These are phyloP conservation scores for Dactylellina sp. DNA, from an alignment of 2,329 filamentous ascomycete genomes.

Conservation along the genomic window DNA sequence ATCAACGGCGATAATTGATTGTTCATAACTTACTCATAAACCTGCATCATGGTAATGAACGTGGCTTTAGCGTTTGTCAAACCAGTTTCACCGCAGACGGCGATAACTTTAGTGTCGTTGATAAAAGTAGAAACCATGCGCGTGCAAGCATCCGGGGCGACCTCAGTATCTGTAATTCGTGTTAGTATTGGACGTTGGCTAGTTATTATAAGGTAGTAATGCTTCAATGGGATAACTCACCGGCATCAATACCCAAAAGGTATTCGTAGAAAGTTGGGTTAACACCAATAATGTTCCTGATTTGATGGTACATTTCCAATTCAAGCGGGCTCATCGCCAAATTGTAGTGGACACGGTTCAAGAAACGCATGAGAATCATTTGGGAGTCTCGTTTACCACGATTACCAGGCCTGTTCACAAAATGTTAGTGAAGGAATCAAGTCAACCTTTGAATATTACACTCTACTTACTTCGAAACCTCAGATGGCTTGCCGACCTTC, in stretches of 20 bases:
- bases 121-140: conserved; percentile 93
- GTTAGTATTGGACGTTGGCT: conserved; percentile 21
- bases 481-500: conserved; percentile 90
- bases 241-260: conserved; percentile 91
- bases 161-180: conserved; percentile 78
- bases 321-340: conserved; percentile 94
- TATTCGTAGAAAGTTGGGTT: conserved; percentile 99
- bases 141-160: conserved; percentile 87
- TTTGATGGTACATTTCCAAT: conserved; percentile 98
- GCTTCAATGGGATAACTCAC: conserved; percentile 43
- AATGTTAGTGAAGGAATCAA: conserved; percentile 12
- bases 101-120: conserved; percentile 91
- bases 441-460: no score
- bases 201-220: background rate
- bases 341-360: conserved; percentile 99
- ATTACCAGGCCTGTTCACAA: conserved; percentile 76
- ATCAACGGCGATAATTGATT: background rate
- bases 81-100: conserved; percentile 92
- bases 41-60: conserved; percentile 98
- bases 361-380: conserved; percentile 98
- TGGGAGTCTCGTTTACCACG: conserved; percentile 99
- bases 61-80: conserved; percentile 93
- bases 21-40: conserved; percentile 76
- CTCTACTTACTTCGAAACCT: conserved; percentile 68
- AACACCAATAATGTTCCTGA: conserved; percentile 97